phyloP scores from a whole-genome alignment of 2,329 filamentous ascomycete species.

The Tolypocladium cylindrosporum region DNA sequence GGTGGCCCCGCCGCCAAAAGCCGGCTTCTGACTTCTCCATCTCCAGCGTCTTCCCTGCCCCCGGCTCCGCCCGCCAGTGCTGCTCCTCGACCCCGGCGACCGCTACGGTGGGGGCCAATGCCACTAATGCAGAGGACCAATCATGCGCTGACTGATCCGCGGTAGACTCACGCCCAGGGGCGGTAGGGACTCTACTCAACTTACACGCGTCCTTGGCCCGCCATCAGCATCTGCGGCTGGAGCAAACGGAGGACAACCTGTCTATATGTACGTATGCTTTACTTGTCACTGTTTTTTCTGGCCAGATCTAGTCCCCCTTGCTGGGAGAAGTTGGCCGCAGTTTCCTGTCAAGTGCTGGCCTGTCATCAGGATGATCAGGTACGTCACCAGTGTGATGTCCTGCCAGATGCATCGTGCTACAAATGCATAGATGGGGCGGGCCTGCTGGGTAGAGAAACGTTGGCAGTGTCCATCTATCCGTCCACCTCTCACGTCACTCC shows the following conservation, averaged over 20 bases:
- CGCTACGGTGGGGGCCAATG: not conserved
- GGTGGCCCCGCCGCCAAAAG: slow-evolving; percentile 3
- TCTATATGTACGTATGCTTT: not conserved
- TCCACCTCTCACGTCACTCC: slow-evolving; percentile 1
- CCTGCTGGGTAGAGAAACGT: not conserved
- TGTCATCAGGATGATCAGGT: not conserved
- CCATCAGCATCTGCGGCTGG: not conserved
- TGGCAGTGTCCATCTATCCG: not conserved
- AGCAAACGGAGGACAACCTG: not conserved
- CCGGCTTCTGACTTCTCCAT: not conserved
- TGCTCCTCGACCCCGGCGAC: not conserved
- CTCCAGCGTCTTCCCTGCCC: not conserved
- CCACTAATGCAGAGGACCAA: not conserved
- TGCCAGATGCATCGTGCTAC: not conserved
- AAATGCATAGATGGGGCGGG: not conserved
- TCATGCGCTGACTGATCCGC: not conserved
- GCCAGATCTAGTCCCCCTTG: not conserved
- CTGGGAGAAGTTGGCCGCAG: not conserved
- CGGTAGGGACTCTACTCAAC: not conserved
- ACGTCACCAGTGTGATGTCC: not conserved
- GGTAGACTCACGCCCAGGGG: not conserved
- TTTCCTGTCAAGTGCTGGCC: not conserved
- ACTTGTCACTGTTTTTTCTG: not conserved
- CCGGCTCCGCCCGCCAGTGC: not conserved
- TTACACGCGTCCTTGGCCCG: not conserved